These are phyloP conservation scores for Russula sp. DNA, from an alignment of 768 basidiomycete genomes.

Conservation along the genomic window DNA sequence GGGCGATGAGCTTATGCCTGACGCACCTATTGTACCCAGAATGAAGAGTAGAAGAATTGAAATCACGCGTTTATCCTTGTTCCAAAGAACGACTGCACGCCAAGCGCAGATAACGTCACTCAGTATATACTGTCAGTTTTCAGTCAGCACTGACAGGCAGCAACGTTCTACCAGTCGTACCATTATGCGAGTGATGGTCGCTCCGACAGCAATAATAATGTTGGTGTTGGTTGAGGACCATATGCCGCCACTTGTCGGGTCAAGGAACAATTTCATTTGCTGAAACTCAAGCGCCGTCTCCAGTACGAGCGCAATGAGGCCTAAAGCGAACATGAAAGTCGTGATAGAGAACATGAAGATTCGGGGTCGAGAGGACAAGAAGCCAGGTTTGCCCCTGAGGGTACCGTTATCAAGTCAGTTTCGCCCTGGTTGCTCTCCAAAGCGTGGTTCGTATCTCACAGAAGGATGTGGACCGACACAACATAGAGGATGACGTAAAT, in stretches of 20 bases:
- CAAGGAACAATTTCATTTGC: constrained; percentile 12
- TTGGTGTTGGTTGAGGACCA: constrained; percentile 11
- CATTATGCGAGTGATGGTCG: constrained; percentile 17
- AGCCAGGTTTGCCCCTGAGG: constrained; percentile 13
- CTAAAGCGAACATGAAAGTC: constrained; percentile 23
- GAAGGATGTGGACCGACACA: constrained; percentile 21
- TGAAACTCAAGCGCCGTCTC: constrained; percentile 18
- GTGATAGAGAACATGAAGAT: constrained; percentile 21
- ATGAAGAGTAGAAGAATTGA: constrained; percentile 21
- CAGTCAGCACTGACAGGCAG: neutral
- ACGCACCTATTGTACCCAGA: constrained; percentile 9
- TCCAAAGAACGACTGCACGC: constrained; percentile 25
- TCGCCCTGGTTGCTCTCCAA: neutral
- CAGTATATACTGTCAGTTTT: constrained; percentile 13
- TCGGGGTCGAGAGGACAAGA: constrained; percentile 18
- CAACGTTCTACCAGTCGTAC: neutral
- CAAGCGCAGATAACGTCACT: constrained; percentile 26
- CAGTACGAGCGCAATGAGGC: constrained; percentile 17
- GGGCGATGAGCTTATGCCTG: no score
- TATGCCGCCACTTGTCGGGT: constrained; percentile 8
- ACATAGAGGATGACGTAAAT: constrained; percentile 14
- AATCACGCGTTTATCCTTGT: constrained; percentile 18
- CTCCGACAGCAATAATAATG: constrained; percentile 1
- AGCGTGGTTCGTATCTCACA: constrained; percentile 6
- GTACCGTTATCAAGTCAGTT: neutral